Base-by-base conservation (phyloP, 2,329 filamentous ascomycete genomes). In the Macrophomina pseudophaseolina region DNA sequence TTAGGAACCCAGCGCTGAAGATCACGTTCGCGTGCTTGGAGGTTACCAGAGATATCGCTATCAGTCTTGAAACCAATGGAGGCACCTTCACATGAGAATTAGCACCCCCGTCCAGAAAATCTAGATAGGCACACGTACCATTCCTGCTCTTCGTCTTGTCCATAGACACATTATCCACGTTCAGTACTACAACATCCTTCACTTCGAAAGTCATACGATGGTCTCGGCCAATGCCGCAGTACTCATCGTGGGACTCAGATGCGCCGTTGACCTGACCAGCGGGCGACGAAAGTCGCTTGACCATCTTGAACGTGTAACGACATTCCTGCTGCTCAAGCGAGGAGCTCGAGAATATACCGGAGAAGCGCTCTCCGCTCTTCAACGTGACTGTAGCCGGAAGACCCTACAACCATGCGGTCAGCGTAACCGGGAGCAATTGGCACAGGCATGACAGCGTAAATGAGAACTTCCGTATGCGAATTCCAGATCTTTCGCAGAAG, bases 1-100 rank as follows among this genome's bases (percentile, higher is more conserved):
- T 85, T 89, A 6, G 92, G 88, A 65, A 93, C 87, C 93, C 94
- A 98, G 72, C 86, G 89, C 75, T 97, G 89, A 48, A 98, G 83
- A 63, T 88, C 84, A 68, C 93, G 89, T 79, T 97, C 92, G 67
- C 87, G 88, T 58, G 87, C 84, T 53, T 85, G 81, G 69, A 90
- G 87, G 72, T 86, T 86, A 70, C 91, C 91, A 7, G 94, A 95
- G 69, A 98, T 97, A 73, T 95, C 92, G 40, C 88, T 84, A 75
- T 98, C 94, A 30, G 94, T 98, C 70, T 91, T 90, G 81, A 98
- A 97, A 30, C 84, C 86, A 66, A 86, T 80, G 49, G 87, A 82
- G 71, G 86, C 85, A 69, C 91, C 92, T 95, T 30, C 9, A 69
- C 32, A 54, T 33, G 53, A 6, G 68, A 35, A 54, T 66, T 32